Conservation (phyloP, 1,139 yeast species). For the Sugiyamaella pinicola region DNA sequence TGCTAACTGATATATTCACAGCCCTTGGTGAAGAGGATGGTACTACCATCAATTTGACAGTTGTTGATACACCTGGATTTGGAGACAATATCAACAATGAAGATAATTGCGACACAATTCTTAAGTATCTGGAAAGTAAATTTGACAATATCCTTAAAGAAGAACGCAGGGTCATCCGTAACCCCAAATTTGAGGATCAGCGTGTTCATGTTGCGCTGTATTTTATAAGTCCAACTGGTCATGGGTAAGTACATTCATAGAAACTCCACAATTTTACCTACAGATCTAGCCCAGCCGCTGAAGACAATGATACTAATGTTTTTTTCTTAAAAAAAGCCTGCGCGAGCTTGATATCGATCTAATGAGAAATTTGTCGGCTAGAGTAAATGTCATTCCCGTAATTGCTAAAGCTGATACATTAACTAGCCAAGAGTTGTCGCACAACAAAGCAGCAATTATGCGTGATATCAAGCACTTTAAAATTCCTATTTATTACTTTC, state of each 20-base stretch:
- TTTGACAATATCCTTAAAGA: conserved; percentile 90
- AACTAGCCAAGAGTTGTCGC: conserved; percentile 69
- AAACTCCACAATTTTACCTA: too few species aligned
- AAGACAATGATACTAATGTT: too few species aligned
- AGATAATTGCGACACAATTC: conserved; percentile 63
- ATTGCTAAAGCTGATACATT: conserved; percentile 86
- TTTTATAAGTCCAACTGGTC: conserved; percentile 74
- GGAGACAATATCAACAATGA: conserved; percentile 70
- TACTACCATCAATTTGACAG: conserved; percentile 57
- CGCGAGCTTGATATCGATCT: conserved; percentile 75
- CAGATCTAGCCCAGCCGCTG: not conserved
- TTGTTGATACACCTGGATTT: conserved; percentile 78
- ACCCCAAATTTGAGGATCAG: conserved; percentile 72
- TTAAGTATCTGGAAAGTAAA: conserved; percentile 79
- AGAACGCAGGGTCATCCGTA: conserved; percentile 86
- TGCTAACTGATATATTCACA: conserved; percentile 2
- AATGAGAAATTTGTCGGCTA: conserved; percentile 72
- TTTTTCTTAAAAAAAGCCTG: too few species aligned
- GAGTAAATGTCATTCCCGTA: conserved; percentile 87
- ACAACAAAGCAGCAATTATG: conserved; percentile 63
- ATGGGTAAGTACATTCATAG: conserved; percentile 46
- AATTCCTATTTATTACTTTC: conserved; percentile 85
- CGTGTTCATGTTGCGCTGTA: conserved; percentile 74
- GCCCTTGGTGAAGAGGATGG: conserved; percentile 54
- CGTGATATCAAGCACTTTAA: conserved; percentile 75